These are phyloP conservation scores for Calonectria montana DNA, from an alignment of 2,329 filamentous ascomycete species.

Conservation along the genomic window DNA sequence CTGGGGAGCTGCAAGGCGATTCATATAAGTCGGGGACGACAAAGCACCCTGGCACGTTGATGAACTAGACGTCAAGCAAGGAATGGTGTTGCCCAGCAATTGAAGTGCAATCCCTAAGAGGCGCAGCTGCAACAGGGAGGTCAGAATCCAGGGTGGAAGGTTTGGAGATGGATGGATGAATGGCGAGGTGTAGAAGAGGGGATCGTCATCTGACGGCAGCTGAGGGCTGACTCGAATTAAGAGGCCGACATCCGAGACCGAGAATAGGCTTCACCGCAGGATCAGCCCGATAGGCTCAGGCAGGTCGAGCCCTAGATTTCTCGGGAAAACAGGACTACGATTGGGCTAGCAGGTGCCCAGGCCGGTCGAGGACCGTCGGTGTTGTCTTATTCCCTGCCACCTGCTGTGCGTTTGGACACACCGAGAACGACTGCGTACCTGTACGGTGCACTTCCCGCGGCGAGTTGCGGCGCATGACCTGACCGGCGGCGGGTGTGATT, in stretches of 20 bases:
- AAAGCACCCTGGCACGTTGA: not conserved
- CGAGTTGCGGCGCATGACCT: conserved; percentile 25
- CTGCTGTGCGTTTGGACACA: not conserved
- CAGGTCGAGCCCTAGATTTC: not conserved
- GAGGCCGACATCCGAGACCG: conserved; percentile 14
- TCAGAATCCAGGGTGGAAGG: conserved; percentile 11
- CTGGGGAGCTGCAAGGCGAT: not conserved
- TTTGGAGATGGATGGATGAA: conserved; percentile 23
- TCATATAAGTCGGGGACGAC: not conserved
- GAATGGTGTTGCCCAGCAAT: not conserved
- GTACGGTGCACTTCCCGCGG: not conserved
- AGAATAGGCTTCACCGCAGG: conserved; percentile 13
- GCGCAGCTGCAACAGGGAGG: not conserved
- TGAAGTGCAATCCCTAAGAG: conserved; percentile 8
- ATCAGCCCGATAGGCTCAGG: conserved; percentile 13
- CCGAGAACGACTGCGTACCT: not conserved
- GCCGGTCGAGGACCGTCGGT: not conserved
- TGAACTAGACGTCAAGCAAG: conserved; percentile 6
- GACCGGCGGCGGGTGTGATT: conserved; percentile 18
- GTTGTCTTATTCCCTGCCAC: not conserved
- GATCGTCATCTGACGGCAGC: conserved; percentile 41
- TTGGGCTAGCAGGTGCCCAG: not conserved
- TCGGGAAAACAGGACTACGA: conserved; percentile 3
- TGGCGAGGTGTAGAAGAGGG: conserved; percentile 28
- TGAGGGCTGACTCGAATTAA: not conserved